Evolutionary conservation across 306 rosid species (phyloP).

Genomic region (Hippophae tibetana): DNA sequence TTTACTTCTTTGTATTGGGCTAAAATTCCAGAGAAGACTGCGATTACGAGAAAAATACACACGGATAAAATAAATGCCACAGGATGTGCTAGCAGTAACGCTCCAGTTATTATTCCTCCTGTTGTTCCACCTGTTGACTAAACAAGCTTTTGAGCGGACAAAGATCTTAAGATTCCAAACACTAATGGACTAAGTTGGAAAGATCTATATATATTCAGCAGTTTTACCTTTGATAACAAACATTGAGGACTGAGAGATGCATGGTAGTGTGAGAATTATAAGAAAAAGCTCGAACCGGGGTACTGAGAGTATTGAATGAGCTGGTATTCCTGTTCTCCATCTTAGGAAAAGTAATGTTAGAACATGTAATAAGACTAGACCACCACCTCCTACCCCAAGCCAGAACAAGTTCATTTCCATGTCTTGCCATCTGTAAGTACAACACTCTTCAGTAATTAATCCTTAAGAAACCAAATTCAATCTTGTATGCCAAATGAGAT

Average conservation of each 20-base stretch:
- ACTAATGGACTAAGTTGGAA: too few species aligned
- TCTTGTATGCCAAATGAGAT: not conserved
- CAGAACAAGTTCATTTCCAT: conserved; percentile 61
- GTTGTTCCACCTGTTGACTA: conserved; percentile 48
- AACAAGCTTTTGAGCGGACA: conserved; percentile 12
- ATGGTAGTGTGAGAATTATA: conserved; percentile 57
- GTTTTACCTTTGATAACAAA: conserved; percentile 40
- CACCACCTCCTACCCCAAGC: conserved; percentile 52
- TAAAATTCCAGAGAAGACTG: conserved; percentile 35
- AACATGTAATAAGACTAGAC: conserved; percentile 33
- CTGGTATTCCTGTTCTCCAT: conserved; percentile 42
- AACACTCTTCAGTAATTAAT: conserved; percentile 9
- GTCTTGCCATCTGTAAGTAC: conserved; percentile 51
- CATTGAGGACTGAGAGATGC: conserved; percentile 54
- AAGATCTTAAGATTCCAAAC: not conserved
- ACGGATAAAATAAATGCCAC: conserved; percentile 44
- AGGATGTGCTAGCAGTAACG: conserved; percentile 46
- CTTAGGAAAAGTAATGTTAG: conserved; percentile 33
- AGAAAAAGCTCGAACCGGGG: conserved; percentile 60
- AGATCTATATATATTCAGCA: too few species aligned
- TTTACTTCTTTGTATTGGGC: conserved; percentile 43
- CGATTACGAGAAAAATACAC: conserved; percentile 37
- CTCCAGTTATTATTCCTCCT: conserved; percentile 48
- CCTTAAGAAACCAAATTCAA: not conserved
- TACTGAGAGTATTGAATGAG: conserved; percentile 37